Evolutionary conservation across 768 basidiomycete genomes (phyloP), one percentile per base, ranked within the genome.

Genomic region (Coprinopsis marcescibilis): DNA sequence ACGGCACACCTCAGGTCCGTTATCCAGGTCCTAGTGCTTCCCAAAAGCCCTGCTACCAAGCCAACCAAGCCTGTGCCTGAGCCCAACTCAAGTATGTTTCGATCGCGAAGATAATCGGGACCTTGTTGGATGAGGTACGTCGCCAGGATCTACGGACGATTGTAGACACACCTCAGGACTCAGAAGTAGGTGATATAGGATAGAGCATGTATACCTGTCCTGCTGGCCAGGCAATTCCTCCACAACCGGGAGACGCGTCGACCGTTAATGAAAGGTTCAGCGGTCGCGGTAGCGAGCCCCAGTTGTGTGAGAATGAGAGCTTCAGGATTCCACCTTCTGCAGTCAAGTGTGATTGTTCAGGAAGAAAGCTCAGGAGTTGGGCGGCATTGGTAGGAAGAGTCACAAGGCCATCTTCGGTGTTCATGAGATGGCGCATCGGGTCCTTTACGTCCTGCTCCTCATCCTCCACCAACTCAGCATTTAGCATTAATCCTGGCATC

Each of bases 31-130:
- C 65, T 67, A 3, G 56, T 56, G 10, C 72, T 74, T 34, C 83
- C 81, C 14, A 93, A 73, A 40, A 75, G 70, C 4, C 75, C 90
- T 2, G 85, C 84, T 4, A 85, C 81, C 21, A 97, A 75, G 7
- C 92, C 92, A n/a, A 95, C 91, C 19, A 97, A 73, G 14, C 93
- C 93, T 2, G 93, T 97, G 1, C 93, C 93, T 53, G 86, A 86
- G 3, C 93, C 93, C 2, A 97, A 75, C 59, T 97, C 93, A 14
- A 96, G 60, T 11, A 94, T 66, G 24, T 60, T 76, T 61, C 73
- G 80, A 38, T 73, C 73, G 21, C 65, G 50, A 23, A 94, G 65
- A 39, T 72, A 75, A 2, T 54, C 53, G 2, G 66, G 57, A 0
- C 78, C 78, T 37, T 76, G 72, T 36, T 77, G 72, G 14, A 80